phyloP scores from a whole-genome alignment of 345 rosid species.

The Eucalyptus cloeziana region DNA sequence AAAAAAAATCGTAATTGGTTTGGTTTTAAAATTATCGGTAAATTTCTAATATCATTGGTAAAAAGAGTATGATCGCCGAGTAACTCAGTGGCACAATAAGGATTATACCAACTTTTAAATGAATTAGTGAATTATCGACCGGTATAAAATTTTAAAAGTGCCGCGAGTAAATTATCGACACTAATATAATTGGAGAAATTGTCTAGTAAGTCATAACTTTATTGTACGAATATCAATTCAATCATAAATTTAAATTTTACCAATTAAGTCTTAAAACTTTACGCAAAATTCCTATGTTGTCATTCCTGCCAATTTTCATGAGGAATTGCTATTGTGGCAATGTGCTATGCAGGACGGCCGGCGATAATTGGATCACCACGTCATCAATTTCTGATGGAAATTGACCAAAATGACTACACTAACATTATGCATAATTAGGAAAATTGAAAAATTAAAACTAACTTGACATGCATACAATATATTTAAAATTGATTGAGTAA shows the following conservation, averaged over 20 bases:
- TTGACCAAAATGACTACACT: fast-evolving
- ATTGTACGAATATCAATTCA: fast-evolving
- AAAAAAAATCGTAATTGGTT: not conserved
- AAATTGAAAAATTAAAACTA: too few relatives aligned
- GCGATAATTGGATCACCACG: fast-evolving
- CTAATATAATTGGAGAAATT: not conserved
- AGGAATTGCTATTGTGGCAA: not conserved
- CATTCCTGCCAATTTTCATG: fast-evolving
- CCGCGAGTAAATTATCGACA: not conserved
- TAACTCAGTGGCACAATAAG: not conserved
- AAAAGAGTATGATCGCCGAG: not conserved
- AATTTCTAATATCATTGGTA: not conserved
- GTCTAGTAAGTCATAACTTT: fast-evolving
- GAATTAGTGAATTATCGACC: not conserved
- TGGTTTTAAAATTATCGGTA: not conserved
- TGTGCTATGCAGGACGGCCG: fast-evolving
- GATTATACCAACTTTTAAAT: not conserved
- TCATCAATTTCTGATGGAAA: fast-evolving
- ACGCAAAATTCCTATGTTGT: not conserved
- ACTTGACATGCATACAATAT: too few relatives aligned
- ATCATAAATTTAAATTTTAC: fast-evolving
- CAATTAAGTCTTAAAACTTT: too few relatives aligned
- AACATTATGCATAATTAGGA: not conserved
- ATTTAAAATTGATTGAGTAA: not conserved
- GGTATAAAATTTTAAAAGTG: fast-evolving